A percentile compares a stretch with the other conserved stretches of the same genome.
Conservation (phyloP, 129 eudicot genomes). For the Artemisia tridentata region DNA sequence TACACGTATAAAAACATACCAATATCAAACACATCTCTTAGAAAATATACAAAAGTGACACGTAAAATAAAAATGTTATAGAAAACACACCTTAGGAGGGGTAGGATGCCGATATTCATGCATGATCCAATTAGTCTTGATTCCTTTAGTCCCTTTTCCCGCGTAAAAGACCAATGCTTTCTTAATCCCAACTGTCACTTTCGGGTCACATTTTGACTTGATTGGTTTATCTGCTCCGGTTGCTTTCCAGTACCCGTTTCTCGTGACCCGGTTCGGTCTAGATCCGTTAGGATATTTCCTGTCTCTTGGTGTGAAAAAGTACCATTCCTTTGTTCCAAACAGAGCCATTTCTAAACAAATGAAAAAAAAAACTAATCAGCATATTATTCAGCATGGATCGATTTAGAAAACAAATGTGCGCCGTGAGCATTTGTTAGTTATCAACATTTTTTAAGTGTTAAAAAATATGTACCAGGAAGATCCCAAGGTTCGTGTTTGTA, state of each 20-base stretch:
- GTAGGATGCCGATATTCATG: slow-evolving; percentile 30
- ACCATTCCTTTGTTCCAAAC: slow-evolving; percentile 40
- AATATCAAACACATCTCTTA: neutral
- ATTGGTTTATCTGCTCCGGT: slow-evolving; percentile 41
- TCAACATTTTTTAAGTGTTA: neutral
- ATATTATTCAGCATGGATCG: too few species aligned
- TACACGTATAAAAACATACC: slow-evolving; percentile 5
- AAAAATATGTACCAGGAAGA: slow-evolving; percentile 28
- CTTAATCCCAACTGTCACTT: slow-evolving; percentile 21
- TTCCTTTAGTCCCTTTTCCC: slow-evolving; percentile 28
- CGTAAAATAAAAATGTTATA: neutral
- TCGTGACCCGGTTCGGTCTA: slow-evolving; percentile 32
- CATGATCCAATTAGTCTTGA: slow-evolving; percentile 42
- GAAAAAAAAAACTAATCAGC: neutral
- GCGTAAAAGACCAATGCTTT: slow-evolving; percentile 35
- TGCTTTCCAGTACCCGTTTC: slow-evolving; percentile 43
- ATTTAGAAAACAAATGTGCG: too few species aligned
- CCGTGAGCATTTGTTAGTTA: too few species aligned
- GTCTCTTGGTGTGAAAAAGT: slow-evolving; percentile 39
- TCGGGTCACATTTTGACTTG: slow-evolving; percentile 3
- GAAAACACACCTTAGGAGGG: slow-evolving; percentile 17
- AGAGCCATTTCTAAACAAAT: slow-evolving; percentile 24
- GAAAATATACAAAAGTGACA: neutral
- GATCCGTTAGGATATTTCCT: slow-evolving; percentile 38
- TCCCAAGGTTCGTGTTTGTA: slow-evolving; percentile 39